Base-by-base conservation (phyloP, 2,329 filamentous ascomycete species). In the Didymella exigua region DNA sequence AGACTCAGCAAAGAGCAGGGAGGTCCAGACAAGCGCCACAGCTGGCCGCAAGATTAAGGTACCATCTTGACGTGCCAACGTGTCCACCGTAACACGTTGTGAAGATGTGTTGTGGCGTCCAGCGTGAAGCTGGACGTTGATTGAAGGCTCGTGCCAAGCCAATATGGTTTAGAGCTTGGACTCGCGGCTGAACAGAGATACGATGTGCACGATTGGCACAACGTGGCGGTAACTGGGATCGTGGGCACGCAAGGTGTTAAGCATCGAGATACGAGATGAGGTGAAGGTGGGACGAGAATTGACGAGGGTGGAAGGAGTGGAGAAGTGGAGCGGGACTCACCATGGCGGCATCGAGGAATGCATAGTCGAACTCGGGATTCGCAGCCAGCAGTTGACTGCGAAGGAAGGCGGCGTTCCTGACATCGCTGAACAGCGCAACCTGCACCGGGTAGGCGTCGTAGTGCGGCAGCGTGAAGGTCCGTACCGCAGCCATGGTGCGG, bases 331-430 rank as follows among this genome's bases (percentile, higher is more conserved):
- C 36, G 13, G 52, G 41, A 59, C 70, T 51, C 81, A 93, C 88
- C 73, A 90, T 85, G 40, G 85, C 86, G 18, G 92, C 92, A 77
- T 99, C 93, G 41, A 99, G 84, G 63, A 99, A 89, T 29, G 93
- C 92, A 80, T 98, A 98, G 76, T 98, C 92, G 67, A 93, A 98
- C 8, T 88, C 87, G 10, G 85, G 70, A 71, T 98, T 96, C 47
- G 90, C 89, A 5, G 86, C 83, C n/a, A 98, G 81, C 5, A 99
- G 85, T 77, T 97, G 93, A 64, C 88, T 81, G 47, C 92, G 88
- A 37, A 99, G 81, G 69, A 89, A 92, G 0, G 84, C 76, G 10
- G 91, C 84, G 73, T 99, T 99, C 58, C 83, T 74, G 52, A 98
- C 85, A 72, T 90, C 79, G 19, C 80, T 83, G 78, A 95, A 97